phyloP scores from a whole-genome alignment of 169 alveolate species.

The Cryptosporidium xiaoi region DNA sequence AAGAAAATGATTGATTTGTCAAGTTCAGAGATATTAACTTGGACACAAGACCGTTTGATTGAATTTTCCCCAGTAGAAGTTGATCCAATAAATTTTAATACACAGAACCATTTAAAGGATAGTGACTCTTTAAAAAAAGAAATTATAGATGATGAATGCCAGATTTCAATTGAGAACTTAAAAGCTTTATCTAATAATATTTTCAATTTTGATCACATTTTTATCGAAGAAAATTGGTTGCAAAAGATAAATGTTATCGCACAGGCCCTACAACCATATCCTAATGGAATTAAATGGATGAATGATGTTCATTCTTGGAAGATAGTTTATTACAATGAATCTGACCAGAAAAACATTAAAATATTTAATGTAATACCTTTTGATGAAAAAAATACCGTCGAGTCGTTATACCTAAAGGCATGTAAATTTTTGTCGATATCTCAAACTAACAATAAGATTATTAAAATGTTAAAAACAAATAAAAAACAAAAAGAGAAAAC shows the following conservation, averaged over 20 bases:
- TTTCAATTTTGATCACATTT: background rate
- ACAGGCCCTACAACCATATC: slow-evolving; percentile 52
- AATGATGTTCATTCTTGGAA: slow-evolving; percentile 51
- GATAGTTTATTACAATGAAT: slow-evolving; percentile 30
- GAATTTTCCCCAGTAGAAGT: slow-evolving; percentile 9
- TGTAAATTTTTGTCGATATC: slow-evolving; percentile 57
- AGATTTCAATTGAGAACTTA: background rate
- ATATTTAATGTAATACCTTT: slow-evolving; percentile 12
- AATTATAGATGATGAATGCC: background rate
- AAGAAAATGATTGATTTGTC: slow-evolving; percentile 10
- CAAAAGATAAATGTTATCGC: slow-evolving; percentile 49
- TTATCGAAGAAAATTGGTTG: slow-evolving; percentile 62
- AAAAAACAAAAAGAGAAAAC: slow-evolving; percentile 18
- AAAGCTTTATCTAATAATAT: background rate
- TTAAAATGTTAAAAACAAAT: slow-evolving; percentile 39
- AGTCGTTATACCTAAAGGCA: slow-evolving; percentile 48
- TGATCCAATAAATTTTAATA: background rate
- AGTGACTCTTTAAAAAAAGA: background rate
- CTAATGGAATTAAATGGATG: slow-evolving; percentile 69
- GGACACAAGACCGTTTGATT: slow-evolving; percentile 54
- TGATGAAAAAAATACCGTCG: slow-evolving; percentile 53
- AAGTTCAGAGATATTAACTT: slow-evolving; percentile 4
- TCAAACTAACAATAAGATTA: slow-evolving; percentile 49
- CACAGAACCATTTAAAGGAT: background rate
- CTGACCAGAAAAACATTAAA: slow-evolving; percentile 14